These are phyloP conservation scores for Protomyces lactucae-debilis DNA, from an alignment of 1,139 yeast genomes.

Conservation along the genomic window DNA sequence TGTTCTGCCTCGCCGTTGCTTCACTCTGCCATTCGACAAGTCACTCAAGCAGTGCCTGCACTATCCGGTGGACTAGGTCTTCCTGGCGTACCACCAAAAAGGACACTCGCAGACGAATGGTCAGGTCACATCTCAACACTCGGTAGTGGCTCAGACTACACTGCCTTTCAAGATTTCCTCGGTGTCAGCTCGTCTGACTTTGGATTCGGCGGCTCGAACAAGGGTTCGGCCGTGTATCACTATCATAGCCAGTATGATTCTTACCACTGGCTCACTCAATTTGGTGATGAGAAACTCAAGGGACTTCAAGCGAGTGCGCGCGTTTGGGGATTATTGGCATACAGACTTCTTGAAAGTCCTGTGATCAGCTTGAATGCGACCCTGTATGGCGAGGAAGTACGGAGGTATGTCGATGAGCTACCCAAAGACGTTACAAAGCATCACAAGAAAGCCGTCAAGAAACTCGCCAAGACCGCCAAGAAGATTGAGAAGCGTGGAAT, in stretches of 20 bases:
- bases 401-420: constrained; percentile 28
- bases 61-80: constrained; percentile 45
- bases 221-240: constrained; percentile 53
- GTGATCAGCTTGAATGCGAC: constrained; percentile 44
- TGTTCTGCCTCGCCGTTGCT: constrained; percentile 53
- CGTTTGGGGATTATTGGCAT: constrained; percentile 48
- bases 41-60: constrained; percentile 40
- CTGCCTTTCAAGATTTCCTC: constrained; percentile 61
- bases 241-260: constrained; percentile 48
- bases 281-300: constrained; percentile 56
- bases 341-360: constrained; percentile 49
- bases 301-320: constrained; percentile 54
- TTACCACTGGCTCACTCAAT: constrained; percentile 55
- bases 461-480: neutral
- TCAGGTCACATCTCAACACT: constrained; percentile 42
- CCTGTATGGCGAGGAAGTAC: constrained; percentile 43
- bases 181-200: constrained; percentile 62
- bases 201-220: constrained; percentile 46
- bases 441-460: neutral
- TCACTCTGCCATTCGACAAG: constrained; percentile 42
- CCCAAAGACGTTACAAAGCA: neutral
- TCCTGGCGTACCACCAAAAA: constrained; percentile 30
- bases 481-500: neutral
- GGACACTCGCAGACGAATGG: constrained; percentile 58
- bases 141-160: constrained; percentile 66